phyloP scores from a whole-genome alignment of 805 yeast genomes.

The Cyberlindnera veronae region DNA sequence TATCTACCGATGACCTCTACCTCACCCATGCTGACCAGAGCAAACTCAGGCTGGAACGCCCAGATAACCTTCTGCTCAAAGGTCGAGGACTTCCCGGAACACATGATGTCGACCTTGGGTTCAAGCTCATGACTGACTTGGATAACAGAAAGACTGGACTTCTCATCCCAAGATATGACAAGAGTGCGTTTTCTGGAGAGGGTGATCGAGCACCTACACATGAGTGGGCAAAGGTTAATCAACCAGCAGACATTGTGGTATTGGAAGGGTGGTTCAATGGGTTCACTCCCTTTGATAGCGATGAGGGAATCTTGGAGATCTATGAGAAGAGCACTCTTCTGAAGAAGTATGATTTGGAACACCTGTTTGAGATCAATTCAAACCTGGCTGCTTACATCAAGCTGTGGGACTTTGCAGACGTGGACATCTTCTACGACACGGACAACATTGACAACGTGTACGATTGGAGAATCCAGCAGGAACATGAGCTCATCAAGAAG shows the following conservation, averaged over 20 bases:
- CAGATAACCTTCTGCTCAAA: slow-evolving; percentile 51
- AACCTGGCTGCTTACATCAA: slow-evolving; percentile 46
- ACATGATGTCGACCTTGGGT: slow-evolving; percentile 55
- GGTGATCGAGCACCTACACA: slow-evolving; percentile 64
- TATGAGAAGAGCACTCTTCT: slow-evolving; percentile 23
- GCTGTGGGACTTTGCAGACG: slow-evolving; percentile 57
- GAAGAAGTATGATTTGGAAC: slow-evolving; percentile 27
- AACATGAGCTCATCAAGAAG: slow-evolving; percentile 49
- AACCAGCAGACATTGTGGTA: slow-evolving; percentile 59
- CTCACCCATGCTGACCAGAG: slow-evolving; percentile 61
- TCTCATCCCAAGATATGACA: slow-evolving; percentile 70
- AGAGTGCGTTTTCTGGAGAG: slow-evolving; percentile 61
- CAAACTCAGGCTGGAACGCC: slow-evolving; percentile 35
- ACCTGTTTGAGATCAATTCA: slow-evolving; percentile 44
- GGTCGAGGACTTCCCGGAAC: slow-evolving; percentile 96
- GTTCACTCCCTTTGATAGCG: slow-evolving; percentile 42
- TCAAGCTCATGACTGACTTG: slow-evolving; percentile 33
- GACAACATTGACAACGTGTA: slow-evolving; percentile 59
- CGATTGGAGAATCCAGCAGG: slow-evolving; percentile 71
- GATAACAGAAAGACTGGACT: slow-evolving; percentile 28
- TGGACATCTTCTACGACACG: slow-evolving; percentile 62
- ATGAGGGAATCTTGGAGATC: slow-evolving; percentile 19
- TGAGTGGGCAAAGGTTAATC: slow-evolving; percentile 35
- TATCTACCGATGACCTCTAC: slow-evolving; percentile 88
- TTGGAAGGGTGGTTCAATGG: slow-evolving; percentile 97